A percentile compares a stretch with the other conserved stretches of the same genome.
phyloP scores from a whole-genome alignment of 306 rosid genomes.

The Benincasa hispida region DNA sequence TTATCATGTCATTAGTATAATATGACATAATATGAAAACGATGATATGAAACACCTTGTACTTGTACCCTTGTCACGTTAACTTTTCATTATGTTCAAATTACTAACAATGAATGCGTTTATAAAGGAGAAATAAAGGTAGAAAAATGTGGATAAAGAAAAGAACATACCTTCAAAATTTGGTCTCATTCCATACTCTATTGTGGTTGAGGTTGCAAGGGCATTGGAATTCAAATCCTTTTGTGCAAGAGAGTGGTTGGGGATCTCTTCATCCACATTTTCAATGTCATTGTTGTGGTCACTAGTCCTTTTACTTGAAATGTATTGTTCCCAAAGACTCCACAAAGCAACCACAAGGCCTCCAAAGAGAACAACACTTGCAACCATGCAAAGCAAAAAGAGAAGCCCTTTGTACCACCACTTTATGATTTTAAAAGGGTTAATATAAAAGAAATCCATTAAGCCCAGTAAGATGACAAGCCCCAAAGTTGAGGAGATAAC shows the following conservation, averaged over 20 bases:
- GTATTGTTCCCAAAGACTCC: constrained; percentile 61
- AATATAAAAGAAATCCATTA: constrained; percentile 48
- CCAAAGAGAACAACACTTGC: constrained; percentile 62
- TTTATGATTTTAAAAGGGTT: constrained; percentile 31
- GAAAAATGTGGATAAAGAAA: not conserved
- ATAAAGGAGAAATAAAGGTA: not conserved
- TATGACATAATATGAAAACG: too few species aligned
- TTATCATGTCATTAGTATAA: too few species aligned
- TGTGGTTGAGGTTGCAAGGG: constrained; percentile 17
- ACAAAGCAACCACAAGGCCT: constrained; percentile 50
- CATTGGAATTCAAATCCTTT: constrained; percentile 17
- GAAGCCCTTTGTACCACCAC: constrained; percentile 91
- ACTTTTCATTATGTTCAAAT: not conserved
- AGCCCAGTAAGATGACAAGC: constrained; percentile 31
- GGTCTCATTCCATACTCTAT: constrained; percentile 66
- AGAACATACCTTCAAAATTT: constrained; percentile 49
- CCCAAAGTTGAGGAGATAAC: constrained; percentile 57
- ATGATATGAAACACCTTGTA: too few species aligned
- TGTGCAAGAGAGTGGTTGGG: constrained; percentile 8
- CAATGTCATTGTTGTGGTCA: not conserved
- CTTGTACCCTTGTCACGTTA: not conserved
- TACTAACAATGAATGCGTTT: not conserved
- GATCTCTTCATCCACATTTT: constrained; percentile 2
- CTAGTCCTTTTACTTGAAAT: constrained; percentile 12
- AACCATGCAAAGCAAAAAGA: constrained; percentile 48